Base-by-base conservation (phyloP, 2,329 filamentous ascomycete genomes). In the Aspergillus melleus region DNA sequence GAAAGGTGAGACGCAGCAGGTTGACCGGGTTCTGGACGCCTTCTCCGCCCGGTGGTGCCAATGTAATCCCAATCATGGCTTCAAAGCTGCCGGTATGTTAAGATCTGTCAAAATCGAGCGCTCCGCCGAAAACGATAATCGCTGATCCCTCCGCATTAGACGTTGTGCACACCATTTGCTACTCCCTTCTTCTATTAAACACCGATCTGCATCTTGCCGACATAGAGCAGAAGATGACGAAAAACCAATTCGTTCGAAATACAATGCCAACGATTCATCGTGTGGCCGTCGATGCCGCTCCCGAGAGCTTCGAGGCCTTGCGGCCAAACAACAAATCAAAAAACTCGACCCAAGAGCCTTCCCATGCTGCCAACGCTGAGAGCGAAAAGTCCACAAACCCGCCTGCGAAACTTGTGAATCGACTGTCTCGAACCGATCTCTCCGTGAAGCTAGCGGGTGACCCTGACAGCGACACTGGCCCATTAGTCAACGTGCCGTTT, bases 141-240 rank as follows among this genome's bases (percentile, higher is more conserved):
- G 3, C 24, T 52, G 22, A 61, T 67, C 64, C 52, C 26, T 77
- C 79, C 68, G 82, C 64, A 22, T 36, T 70, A 90, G 94, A 98
- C 79, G 90, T 98, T 52, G 93, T 99, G 19, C 94, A 99, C 74
- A 97, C 93, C 24, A 96, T 98, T 64, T 96, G 92, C 77, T 99
- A 98, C 76, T 97, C 95, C 1, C 87, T 99, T 64, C 88, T 99
- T 71, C 83, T 99, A 11, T 84, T 99, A 64, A 99, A 99, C 71
- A 99, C 95, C 36, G 95, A 99, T 79, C 81, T 99, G 58, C 94
- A 99, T 71, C 77, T 98, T 70, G 95, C 94, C 60, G 93, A 98
- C 72, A 96, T 98, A 67, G 92, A 96, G 62, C 88, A 90, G 68
- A 96, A 96, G 80, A 99, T 99, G 95, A 98, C 94, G 1, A 87